Evolutionary conservation across 257 asterid genomes (phyloP).

Genomic region (Solanum phureja): DNA sequence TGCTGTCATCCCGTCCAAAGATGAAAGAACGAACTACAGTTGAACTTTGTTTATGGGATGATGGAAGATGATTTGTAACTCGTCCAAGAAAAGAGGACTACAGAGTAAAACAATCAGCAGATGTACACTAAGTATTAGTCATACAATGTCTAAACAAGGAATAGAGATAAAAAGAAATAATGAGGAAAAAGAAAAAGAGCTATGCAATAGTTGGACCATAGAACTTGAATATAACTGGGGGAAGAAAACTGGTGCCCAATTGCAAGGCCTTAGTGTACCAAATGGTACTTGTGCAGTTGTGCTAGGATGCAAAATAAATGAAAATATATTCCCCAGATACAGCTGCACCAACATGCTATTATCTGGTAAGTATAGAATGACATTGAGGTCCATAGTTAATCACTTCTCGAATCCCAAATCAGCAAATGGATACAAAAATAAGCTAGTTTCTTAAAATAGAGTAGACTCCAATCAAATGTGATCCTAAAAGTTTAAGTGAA

Average conservation of each 20-base stretch:
- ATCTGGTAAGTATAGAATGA: background rate
- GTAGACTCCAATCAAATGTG: background rate
- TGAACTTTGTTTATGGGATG: conserved; percentile 59
- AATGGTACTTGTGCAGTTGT: background rate
- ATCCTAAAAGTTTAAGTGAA: background rate
- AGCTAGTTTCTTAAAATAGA: background rate
- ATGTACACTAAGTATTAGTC: background rate
- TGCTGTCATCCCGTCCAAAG: conserved; percentile 84
- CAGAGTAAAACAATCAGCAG: conserved; percentile 2
- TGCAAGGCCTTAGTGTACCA: background rate
- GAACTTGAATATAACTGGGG: background rate
- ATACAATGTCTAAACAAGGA: background rate
- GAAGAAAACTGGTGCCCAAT: background rate
- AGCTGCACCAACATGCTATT: background rate
- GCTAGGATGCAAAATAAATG: background rate
- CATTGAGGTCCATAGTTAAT: background rate
- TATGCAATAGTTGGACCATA: background rate
- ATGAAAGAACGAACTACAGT: conserved; percentile 61
- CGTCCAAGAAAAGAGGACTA: conserved; percentile 92
- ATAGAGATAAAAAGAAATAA: conserved; percentile 1
- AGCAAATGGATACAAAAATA: background rate
- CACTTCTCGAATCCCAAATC: background rate
- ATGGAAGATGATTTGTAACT: conserved; percentile 38
- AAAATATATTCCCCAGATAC: background rate
- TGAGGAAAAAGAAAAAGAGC: background rate